A percentile compares a stretch with the other conserved stretches of the same genome.
These are phyloP conservation scores for Colletotrichum sp. DNA, from an alignment of 2,329 filamentous ascomycete species.

Conservation along the genomic window DNA sequence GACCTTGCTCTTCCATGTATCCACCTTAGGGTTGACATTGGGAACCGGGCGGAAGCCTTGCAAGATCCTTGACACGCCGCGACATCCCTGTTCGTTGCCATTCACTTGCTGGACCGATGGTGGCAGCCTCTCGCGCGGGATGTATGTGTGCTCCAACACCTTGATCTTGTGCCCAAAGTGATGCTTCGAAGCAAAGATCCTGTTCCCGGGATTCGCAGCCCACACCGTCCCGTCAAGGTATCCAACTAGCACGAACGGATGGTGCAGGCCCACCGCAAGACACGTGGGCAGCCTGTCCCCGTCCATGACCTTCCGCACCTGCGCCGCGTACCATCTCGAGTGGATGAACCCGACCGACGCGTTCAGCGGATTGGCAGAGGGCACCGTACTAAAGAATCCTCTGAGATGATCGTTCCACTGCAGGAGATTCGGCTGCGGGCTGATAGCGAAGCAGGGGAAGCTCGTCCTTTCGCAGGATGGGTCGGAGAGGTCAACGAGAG, in stretches of 20 bases:
- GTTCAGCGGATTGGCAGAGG: conserved; percentile 57
- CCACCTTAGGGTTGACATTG: conserved; percentile 51
- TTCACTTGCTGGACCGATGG: neutral
- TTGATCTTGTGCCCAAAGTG: conserved; percentile 43
- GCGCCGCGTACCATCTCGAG: conserved; percentile 53
- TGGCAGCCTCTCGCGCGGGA: conserved; percentile 35
- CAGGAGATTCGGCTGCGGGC: conserved; percentile 58
- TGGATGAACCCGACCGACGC: conserved; percentile 59
- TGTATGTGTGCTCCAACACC: conserved; percentile 61
- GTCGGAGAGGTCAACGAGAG: conserved; percentile 56
- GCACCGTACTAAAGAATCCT: conserved; percentile 58
- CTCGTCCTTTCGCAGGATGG: conserved; percentile 60
- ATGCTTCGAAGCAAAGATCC: conserved; percentile 44
- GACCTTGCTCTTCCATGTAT: conserved; percentile 44
- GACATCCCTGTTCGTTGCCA: neutral
- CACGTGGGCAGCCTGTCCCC: conserved; percentile 56
- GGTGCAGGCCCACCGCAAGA: conserved; percentile 53
- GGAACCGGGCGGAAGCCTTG: conserved; percentile 56
- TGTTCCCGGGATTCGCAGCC: conserved; percentile 49
- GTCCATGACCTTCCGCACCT: conserved; percentile 57
- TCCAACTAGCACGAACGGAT: conserved; percentile 61
- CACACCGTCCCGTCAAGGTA: conserved; percentile 59
- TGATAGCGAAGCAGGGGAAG: conserved; percentile 54
- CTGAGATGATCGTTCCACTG: conserved; percentile 61
- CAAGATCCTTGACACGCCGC: conserved; percentile 56